Base-by-base conservation (phyloP, 768 basidiomycete species). In the Fibroporia radiculosa region DNA sequence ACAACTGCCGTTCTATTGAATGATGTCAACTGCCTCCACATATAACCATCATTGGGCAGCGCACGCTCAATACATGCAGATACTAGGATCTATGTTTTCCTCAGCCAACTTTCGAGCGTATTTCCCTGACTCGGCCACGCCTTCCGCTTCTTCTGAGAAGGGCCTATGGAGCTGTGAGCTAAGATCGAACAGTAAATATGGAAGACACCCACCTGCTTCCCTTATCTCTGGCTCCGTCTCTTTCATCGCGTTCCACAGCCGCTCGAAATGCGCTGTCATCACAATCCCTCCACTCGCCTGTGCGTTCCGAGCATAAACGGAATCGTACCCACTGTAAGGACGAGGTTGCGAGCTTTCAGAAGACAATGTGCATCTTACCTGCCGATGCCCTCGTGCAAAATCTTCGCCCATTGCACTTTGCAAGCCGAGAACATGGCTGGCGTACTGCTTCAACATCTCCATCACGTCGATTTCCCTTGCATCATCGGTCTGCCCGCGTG, bases 221-320 rank as follows among this genome's bases (percentile, higher is more conserved):
- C 16, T 18, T n/a, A 10, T 26, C 32, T 8, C 23, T 11, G 27
- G 8, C 32, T 48, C 33, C 4, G 52, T 22, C 12, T 29, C 24
- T 25, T 23, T 16, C 55, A 60, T 60, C 11, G 53, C 51, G 6
- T 44, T 45, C 59, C 59, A 60, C 44, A 60, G 41, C 27, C 44
- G 36, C 42, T 60, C 56, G 23, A 60, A 60, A 12, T 56, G 40
- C 28, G 50, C 55, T 11, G 50, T 54, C 4, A 36, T 37, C 11
- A 74, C 69, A 47, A 73, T 71, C 1, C 72, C 72, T 1, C 72
- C 72, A n/a, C 70, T 72, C 6, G 72, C 72, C 54, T 74, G 43
- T 13, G 25, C 14, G n/a, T 8, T 31, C 14, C 25, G 22, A 20
- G 20, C 38, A 8, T 8, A 8, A 8, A 40, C 13, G 16, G 38